Percentiles rank a stretch among this genome's conserved stretches.
phyloP scores from a whole-genome alignment of 345 rosid genomes.

The Linum trigynum region DNA sequence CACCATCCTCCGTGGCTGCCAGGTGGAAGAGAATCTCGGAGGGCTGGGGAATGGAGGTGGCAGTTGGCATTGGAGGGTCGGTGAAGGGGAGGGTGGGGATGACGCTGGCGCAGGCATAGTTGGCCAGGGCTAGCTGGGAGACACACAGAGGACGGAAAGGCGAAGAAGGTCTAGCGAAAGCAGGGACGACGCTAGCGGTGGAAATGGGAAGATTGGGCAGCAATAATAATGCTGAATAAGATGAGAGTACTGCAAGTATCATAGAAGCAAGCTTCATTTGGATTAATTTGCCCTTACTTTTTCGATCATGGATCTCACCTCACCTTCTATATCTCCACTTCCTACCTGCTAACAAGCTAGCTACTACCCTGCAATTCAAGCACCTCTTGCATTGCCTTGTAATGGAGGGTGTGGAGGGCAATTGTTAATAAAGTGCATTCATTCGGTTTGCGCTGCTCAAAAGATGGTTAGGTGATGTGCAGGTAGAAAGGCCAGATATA shows the following conservation, averaged over 20 bases:
- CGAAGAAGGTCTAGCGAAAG: not conserved
- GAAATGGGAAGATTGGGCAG: not conserved
- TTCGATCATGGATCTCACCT: too few species aligned
- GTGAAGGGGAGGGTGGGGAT: not conserved
- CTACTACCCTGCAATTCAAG: too few species aligned
- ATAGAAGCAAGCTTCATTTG: not conserved
- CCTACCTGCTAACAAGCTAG: too few species aligned
- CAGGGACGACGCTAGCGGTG: not conserved
- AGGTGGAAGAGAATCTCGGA: not conserved
- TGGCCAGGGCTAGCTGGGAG: slow-evolving; percentile 2
- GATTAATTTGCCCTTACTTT: not conserved
- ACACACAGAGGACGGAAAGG: not conserved
- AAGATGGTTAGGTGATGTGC: not conserved
- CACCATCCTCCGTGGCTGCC: not conserved
- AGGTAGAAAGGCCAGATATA: too few species aligned
- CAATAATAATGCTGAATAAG: not conserved
- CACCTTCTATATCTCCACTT: too few species aligned
- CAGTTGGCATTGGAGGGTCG: not conserved
- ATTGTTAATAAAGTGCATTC: not conserved
- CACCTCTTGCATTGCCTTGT: too few species aligned
- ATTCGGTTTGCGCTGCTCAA: not conserved
- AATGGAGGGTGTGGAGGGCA: not conserved
- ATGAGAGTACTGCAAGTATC: not conserved
- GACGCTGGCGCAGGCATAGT: not conserved
- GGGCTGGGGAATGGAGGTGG: not conserved